phyloP scores from a whole-genome alignment of 2,329 filamentous ascomycete species.

The Aspergillus unguis region DNA sequence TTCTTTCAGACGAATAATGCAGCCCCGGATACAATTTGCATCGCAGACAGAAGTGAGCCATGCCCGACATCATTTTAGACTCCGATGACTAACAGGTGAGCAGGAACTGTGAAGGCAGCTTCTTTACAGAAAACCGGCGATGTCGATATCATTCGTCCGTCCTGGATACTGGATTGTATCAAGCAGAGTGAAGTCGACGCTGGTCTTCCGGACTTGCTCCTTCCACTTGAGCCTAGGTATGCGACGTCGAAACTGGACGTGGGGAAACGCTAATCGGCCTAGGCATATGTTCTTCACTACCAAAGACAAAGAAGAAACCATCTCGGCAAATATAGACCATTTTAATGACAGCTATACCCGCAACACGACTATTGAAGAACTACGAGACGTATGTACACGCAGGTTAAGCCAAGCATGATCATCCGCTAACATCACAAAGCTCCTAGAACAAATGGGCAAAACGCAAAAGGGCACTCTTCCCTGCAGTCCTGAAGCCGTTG shows the following conservation, averaged over 20 bases:
- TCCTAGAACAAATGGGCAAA: conserved; percentile 44
- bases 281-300: conserved; percentile 71
- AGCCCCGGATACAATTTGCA: conserved; percentile 61
- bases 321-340: conserved; percentile 65
- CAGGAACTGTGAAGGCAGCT: conserved; percentile 69
- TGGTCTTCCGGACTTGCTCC: conserved; percentile 53
- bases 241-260: conserved; percentile 17
- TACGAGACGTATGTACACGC: conserved; percentile 45
- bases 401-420: background rate
- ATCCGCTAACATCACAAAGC: conserved; percentile 17
- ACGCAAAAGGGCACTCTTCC: conserved; percentile 33
- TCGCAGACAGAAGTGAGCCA: conserved; percentile 68
- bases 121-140: conserved; percentile 71
- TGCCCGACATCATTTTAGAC: too few species aligned
- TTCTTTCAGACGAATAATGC: conserved; percentile 71
- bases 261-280: conserved; percentile 9
- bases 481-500: conserved; percentile 48
- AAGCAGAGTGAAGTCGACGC: conserved; percentile 54
- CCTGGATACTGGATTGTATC: conserved; percentile 82
- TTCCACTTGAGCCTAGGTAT: conserved; percentile 61
- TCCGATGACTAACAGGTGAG: conserved; percentile 14
- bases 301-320: conserved; percentile 52
- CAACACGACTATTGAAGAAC: conserved; percentile 62
- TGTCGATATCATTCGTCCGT: conserved; percentile 70
- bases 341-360: conserved; percentile 82